These are phyloP conservation scores for Polyporus tsugae DNA, from an alignment of 1,284 basidiomycete species.

Conservation along the genomic window DNA sequence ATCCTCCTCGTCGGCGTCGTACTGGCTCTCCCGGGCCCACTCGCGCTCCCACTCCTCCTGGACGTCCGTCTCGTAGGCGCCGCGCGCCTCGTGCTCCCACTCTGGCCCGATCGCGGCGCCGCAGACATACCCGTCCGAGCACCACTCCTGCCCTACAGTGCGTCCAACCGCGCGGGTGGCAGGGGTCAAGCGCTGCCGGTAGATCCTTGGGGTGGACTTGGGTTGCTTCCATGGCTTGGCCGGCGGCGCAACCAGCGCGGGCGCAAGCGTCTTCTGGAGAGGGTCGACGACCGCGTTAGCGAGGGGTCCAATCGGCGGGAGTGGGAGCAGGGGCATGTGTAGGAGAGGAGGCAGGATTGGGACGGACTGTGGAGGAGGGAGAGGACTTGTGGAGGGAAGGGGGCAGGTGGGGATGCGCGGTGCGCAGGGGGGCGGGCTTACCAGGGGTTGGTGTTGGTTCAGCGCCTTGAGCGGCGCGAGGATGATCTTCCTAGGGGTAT, in stretches of 20 bases:
- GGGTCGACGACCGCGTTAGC: not conserved
- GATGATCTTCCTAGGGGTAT: conserved; percentile 18
- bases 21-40: not conserved
- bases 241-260: not conserved
- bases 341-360: not conserved
- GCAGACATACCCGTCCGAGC: conserved; percentile 16
- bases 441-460: conserved; percentile 22
- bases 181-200: not conserved
- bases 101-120: conserved; percentile 8
- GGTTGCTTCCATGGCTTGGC: conserved; percentile 24
- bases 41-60: conserved; percentile 13
- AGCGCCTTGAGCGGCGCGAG: conserved; percentile 21
- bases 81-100: conserved; percentile 7
- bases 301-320: not conserved
- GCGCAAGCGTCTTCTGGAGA: conserved; percentile 20
- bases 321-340: not conserved
- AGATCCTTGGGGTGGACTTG: conserved; percentile 4
- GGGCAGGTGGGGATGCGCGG: not conserved
- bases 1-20: not conserved
- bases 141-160: conserved; percentile 17
- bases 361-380: not conserved
- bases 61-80: not conserved
- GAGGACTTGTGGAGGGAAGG: not conserved
- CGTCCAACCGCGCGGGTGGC: conserved; percentile 12
- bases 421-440: conserved; percentile 13